Evolutionary conservation across 169 alveolate genomes (phyloP).

Genomic region (Eimeria tenella): DNA sequence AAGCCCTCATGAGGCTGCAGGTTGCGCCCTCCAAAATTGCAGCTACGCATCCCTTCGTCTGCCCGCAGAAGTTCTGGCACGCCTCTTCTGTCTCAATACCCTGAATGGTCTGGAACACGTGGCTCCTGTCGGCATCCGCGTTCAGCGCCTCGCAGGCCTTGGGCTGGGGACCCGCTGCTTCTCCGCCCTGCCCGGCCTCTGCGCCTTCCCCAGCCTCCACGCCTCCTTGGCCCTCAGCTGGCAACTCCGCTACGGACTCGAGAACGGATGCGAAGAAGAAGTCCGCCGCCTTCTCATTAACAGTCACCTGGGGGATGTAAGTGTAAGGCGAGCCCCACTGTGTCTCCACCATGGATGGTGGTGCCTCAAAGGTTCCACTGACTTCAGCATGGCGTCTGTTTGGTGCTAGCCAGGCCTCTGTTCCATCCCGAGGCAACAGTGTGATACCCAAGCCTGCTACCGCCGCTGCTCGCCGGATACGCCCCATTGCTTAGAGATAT

Average conservation of each 20-base stretch:
- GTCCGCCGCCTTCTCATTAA: background rate
- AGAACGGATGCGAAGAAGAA: background rate
- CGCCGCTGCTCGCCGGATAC: constrained; percentile 4
- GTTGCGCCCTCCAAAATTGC: background rate
- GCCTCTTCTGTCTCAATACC: background rate
- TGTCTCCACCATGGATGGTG: constrained; percentile 1
- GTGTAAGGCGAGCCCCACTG: constrained; percentile 41
- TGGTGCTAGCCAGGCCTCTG: background rate
- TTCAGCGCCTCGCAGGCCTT: too few species aligned
- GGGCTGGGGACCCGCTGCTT: too few species aligned
- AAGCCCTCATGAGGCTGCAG: background rate
- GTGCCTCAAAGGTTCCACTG: background rate
- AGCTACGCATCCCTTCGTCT: background rate
- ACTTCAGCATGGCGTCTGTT: background rate
- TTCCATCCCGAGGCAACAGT: background rate
- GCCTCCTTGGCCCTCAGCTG: background rate
- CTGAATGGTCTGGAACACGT: background rate
- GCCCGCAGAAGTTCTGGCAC: background rate
- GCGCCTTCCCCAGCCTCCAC: too few species aligned
- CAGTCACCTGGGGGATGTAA: background rate
- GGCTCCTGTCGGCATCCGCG: background rate
- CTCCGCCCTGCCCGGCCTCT: too few species aligned
- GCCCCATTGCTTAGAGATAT: background rate
- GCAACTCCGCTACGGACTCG: background rate
- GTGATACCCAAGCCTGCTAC: constrained; percentile 6